Base-by-base conservation (phyloP, 306 rosid species). In the Hippophae tibetana region DNA sequence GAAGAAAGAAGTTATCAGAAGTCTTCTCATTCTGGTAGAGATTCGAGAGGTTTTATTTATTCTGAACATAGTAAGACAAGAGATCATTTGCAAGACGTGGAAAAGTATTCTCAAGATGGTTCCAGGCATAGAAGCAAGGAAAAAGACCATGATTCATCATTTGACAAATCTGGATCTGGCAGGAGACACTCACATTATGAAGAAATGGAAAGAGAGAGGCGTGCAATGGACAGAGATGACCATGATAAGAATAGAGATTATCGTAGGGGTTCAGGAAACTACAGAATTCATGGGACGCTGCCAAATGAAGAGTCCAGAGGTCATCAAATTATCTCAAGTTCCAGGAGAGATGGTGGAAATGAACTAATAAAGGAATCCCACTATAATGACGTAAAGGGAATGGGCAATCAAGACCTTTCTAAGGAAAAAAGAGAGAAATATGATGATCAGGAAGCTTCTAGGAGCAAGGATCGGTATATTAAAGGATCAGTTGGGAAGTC, bases 191-290 rank as follows among this genome's bases (percentile, higher is more conserved):
- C 61, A 8, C 43, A 57, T 45, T 69, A 66, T 58, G 84, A 82
- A 66, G 89, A 78, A 52, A 61, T 64, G 56, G 92, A 76, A 69
- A 75, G 75, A 72, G 89, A 81, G 62, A 69, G 77, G 71, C 67
- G 60, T 67, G 18, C 56, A 13, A 75, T 79, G 72, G 90, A 79
- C 40, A 62, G 76, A 63, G 86, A 77, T 61, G 70, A 66, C 64
- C 79, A 61, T 55, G 87, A 83, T 81, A 95, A 81, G 62, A 83
- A 67, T 66, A 83, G 70, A 59, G 86, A 74, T 76, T 71, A 68
- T 8, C 75, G 52, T 61, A 85, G 89, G 78, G 78, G 76, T 70
- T 78, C 64, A 43, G 81, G 78, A 64, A 89, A 83, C 60, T 59
- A 70, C 69, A 79, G 68, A 83, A 81, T 83, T 66, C 86, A 79